phyloP scores from a whole-genome alignment of 495 filamentous ascomycete species.

The Hypoxylon trugodes region DNA sequence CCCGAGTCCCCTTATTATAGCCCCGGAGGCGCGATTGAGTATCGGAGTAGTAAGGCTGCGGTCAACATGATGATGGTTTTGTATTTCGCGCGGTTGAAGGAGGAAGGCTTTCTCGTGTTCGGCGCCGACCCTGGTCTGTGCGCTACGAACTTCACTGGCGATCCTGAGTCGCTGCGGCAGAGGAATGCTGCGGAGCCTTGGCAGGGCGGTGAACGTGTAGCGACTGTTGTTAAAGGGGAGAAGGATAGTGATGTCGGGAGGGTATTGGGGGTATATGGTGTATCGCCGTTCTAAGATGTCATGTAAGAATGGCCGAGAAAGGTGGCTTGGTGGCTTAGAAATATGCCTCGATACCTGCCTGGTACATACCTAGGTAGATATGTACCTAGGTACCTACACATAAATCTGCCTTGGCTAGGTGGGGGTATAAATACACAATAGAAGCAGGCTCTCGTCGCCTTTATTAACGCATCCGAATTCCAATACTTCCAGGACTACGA shows the following conservation, averaged over 20 bases:
- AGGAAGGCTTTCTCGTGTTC: conserved; percentile 23
- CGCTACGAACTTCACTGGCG: conserved; percentile 23
- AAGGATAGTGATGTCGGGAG: conserved; percentile 43
- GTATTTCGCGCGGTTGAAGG: conserved; percentile 27
- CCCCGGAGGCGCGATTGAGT: conserved; percentile 23
- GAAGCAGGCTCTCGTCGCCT: no score
- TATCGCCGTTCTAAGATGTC: conserved; percentile 21
- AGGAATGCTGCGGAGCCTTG: conserved; percentile 41
- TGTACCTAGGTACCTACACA: no score
- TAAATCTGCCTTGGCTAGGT: no score
- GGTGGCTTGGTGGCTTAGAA: no score
- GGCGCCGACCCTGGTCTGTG: conserved; percentile 28
- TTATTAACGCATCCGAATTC: no score
- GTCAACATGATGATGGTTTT: conserved; percentile 50
- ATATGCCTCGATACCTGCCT: no score
- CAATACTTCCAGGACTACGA: no score
- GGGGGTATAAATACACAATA: no score
- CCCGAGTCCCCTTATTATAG: conserved; percentile 20
- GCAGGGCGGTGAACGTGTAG: conserved; percentile 41
- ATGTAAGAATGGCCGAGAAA: background rate
- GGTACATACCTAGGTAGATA: no score
- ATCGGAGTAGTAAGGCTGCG: conserved; percentile 49
- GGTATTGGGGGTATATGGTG: conserved; percentile 41
- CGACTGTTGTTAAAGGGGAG: conserved; percentile 43
- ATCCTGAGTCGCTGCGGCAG: conserved; percentile 35